Base-by-base conservation (phyloP, 2,329 filamentous ascomycete species). In the Calonectria hongkongensis region DNA sequence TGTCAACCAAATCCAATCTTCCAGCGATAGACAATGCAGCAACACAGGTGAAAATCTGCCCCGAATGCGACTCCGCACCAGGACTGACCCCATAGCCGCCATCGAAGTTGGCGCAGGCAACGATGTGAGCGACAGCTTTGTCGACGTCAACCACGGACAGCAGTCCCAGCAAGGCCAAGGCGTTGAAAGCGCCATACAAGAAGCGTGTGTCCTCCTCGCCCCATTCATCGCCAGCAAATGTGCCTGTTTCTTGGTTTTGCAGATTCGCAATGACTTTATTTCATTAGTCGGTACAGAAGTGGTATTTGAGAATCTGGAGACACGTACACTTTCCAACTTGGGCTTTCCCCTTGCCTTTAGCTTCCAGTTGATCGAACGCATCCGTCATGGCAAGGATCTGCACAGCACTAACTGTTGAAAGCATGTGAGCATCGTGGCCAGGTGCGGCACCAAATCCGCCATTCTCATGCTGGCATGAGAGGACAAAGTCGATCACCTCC, bases 141-240 rank as follows among this genome's bases (percentile, higher is more conserved):
- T 93, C 88, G 6, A 98, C 89, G 80, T 99, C 90, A 74, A 98
- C 90, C 3, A 96, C 83, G 58, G 92, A 86, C 62, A 97, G 86
- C 43, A 96, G 88, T 7, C 91, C 90, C 21, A 99, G 89, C 12
- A 99, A 90, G 0, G 96, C 98, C 18, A 99, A 88, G 0, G 95
- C 95, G 82, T 97, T 98, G 69, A 99, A 88, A 9, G 95, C 95
- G 43, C 94, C 94, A 82, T 98, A 98, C 13, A 99, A 88, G 82
- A 99, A 99, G 28, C 97, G 92, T 0, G 97, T 98, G 84, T 99
- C 97, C 75, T 94, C 93, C 84, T 99, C 97, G 39, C 97, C 97
- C 96, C 96, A 99, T 84, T 98, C 93, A 81, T 99, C 97, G 63
- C 97, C 97, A 68, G 93, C 92, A 84, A 99, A 98, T 0, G 94